Evolutionary conservation across 208 protist species (phyloP).

Genomic region (Leishmania martiniquensis): DNA sequence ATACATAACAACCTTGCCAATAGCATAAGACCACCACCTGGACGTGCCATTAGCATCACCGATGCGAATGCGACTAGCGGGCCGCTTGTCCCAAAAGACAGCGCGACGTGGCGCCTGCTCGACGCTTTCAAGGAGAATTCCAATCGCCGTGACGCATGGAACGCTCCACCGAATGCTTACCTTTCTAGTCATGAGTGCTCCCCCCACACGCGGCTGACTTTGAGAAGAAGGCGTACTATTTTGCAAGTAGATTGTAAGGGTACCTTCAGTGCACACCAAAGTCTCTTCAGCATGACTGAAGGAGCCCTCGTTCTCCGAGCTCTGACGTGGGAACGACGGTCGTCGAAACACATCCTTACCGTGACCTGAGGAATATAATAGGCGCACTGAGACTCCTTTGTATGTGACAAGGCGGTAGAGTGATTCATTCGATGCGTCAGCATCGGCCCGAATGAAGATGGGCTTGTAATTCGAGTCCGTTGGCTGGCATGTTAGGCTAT

Average conservation of each 20-base stretch:
- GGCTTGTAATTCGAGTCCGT: slow-evolving; percentile 38
- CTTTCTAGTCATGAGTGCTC: slow-evolving; percentile 4
- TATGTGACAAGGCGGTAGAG: slow-evolving; percentile 41
- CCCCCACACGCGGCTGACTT: background rate
- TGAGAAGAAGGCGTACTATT: background rate
- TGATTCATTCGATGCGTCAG: background rate
- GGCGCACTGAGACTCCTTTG: slow-evolving; percentile 11
- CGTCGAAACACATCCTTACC: background rate
- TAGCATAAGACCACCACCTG: slow-evolving; percentile 39
- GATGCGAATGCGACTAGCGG: slow-evolving; percentile 4
- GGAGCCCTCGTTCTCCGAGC: background rate
- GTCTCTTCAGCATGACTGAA: background rate
- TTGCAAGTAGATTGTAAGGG: slow-evolving; percentile 10
- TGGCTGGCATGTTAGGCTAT: slow-evolving; percentile 37
- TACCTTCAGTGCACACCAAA: slow-evolving; percentile 14
- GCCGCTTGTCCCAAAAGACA: slow-evolving; percentile 15
- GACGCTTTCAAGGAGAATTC: slow-evolving; percentile 23
- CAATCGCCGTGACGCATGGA: slow-evolving; percentile 7
- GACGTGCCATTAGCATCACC: background rate
- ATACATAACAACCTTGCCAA: slow-evolving; percentile 13
- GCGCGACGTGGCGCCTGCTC: slow-evolving; percentile 18
- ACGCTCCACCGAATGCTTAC: slow-evolving; percentile 6
- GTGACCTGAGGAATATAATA: slow-evolving; percentile 5
- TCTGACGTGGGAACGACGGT: background rate
- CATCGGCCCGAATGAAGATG: slow-evolving; percentile 23